phyloP scores from a whole-genome alignment of 441 rosid species.

The Hura crepitans region DNA sequence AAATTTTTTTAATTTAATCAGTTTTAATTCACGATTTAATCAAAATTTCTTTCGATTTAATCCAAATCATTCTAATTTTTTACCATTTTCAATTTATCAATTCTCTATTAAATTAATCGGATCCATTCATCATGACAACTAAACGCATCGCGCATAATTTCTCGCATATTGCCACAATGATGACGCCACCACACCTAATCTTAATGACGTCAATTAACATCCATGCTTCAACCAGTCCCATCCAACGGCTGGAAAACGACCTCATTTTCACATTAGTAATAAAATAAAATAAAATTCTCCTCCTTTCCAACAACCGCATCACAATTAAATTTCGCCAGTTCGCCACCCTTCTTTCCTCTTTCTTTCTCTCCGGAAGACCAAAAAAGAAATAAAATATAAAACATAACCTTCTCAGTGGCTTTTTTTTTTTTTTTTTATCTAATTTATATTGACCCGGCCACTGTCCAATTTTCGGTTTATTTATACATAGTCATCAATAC shows the following conservation, averaged over 20 bases:
- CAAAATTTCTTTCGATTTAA: too few species aligned
- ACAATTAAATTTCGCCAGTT: not conserved
- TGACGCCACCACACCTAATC: constrained; percentile 3
- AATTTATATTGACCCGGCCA: not conserved
- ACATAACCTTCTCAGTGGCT: not conserved
- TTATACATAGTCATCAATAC: not conserved
- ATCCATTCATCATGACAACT: too few species aligned
- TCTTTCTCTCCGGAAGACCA: not conserved
- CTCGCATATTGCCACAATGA: not conserved
- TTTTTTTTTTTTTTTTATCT: not conserved
- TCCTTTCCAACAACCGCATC: not conserved
- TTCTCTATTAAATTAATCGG: too few species aligned
- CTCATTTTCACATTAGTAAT: not conserved
- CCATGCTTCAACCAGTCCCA: not conserved
- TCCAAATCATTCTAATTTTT: too few species aligned
- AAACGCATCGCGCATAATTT: too few species aligned
- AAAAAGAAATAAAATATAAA: not conserved
- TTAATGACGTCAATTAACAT: not conserved
- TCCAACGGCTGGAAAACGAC: constrained; percentile 25
- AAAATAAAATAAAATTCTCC: not conserved
- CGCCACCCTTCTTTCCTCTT: not conserved
- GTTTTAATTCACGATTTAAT: too few species aligned
- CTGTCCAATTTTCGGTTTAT: not conserved
- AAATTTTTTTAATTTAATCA: too few species aligned
- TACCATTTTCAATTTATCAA: too few species aligned